Evolutionary conservation across 2,329 filamentous ascomycete species (phyloP), one percentile per base, ranked within the genome.

Genomic region (Ambrosiella beaveri): DNA sequence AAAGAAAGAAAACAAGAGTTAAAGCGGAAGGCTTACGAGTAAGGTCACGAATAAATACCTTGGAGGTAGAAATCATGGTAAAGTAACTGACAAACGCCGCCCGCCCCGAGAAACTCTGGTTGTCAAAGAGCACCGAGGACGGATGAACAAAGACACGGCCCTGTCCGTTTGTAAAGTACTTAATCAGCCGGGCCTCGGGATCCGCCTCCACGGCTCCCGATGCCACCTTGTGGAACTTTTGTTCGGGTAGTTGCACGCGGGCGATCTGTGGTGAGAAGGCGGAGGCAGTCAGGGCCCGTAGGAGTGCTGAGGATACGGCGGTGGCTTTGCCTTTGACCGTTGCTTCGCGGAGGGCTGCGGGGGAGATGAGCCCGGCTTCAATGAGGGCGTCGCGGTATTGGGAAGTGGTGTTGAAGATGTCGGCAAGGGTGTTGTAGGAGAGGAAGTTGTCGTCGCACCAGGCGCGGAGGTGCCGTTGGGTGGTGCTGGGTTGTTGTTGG

Each of bases 111-210:
- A 94, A 95, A 0, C 76, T 79, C 66, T 95, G 87, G 9, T 81
- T 84, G 56, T 84, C 85, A 68, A 97, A 97, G 8, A 97, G 75
- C 0, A 85, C 89, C 50, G 87, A 94, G 64, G 81, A 84, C 0
- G 93, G 93, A 66, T 98, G 93, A 13, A 97, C 83, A 69, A 98
- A 98, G 11, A 97, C 88, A 6, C 93, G 79, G 0, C 85, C 86
- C 63, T 85, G 87, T 64, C 89, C 86, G 65, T 87, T 84, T 63
- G 86, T 88, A 70, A 88, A 97, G 72, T 90, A 98, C 68, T 89
- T 93, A 71, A 98, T 96, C 2, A 85, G 87, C 57, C 83, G 79
- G 3, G 91, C 91, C 70, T 97, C 91, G 0, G 91, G 91, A 66
- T 98, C 93, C 6, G 96, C 76, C 68, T 93, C 91, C 1, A 97